phyloP scores from a whole-genome alignment of 1,284 basidiomycete genomes.

The Cerioporus squamosus region DNA sequence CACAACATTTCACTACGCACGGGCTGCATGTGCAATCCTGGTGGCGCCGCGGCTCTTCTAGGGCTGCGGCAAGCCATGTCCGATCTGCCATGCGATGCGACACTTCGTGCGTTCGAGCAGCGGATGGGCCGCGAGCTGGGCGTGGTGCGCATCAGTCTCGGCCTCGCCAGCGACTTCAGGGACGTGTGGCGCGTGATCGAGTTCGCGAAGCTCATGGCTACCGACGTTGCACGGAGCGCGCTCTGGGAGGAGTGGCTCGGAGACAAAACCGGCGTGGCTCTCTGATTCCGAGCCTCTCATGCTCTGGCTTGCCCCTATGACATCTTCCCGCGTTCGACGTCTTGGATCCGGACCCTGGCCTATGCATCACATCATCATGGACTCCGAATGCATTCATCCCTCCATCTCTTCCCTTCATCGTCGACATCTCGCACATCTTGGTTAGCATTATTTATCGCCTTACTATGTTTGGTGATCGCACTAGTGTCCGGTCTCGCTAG shows the following conservation, averaged over 20 bases:
- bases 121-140: constrained; percentile 70
- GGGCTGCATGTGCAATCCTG: constrained; percentile 86
- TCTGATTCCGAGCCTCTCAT: constrained; percentile 5
- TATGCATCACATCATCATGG: no score
- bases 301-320: background rate
- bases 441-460: no score
- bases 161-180: constrained; percentile 74
- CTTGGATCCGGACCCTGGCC: constrained; percentile 6
- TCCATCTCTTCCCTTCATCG: no score
- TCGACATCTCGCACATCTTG: no score
- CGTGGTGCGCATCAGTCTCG: constrained; percentile 76
- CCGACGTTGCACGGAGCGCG: constrained; percentile 43
- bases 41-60: constrained; percentile 72
- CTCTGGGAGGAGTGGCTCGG: constrained; percentile 38
- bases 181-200: constrained; percentile 73
- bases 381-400: no score
- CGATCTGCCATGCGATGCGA: constrained; percentile 60
- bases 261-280: constrained; percentile 24
- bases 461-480: no score
- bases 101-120: constrained; percentile 63
- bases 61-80: constrained; percentile 72
- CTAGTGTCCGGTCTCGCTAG: no score
- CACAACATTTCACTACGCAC: constrained; percentile 75
- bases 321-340: background rate
- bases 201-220: constrained; percentile 55